Evolutionary conservation across 1,284 basidiomycete species (phyloP), one percentile per base, ranked within the genome.

Genomic region (Psilocybe mexicana): DNA sequence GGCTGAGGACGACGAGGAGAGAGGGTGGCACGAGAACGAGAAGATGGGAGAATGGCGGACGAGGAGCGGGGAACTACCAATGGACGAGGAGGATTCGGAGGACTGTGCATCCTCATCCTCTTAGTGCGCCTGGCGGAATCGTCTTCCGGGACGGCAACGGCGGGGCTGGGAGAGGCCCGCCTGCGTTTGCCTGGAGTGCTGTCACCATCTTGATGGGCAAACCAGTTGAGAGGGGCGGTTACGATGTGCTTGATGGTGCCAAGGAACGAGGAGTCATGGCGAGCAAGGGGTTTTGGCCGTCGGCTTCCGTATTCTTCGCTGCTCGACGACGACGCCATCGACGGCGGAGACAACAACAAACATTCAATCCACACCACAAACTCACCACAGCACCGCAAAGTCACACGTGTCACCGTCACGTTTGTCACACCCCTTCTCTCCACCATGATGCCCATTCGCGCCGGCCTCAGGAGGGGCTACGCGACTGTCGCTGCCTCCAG

Each of bases 211-310:
- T 76, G 71, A 69, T 73, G 70, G 62, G 71, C 70, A 62, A 87
- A 79, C 86, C 87, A 87, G 61, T 76, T 65, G 61, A 88, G 76
- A 46, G 87, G 85, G 12, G 83, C 82, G 18, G 85, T 79, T 62
- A 88, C 85, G 69, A 88, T 75, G 71, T 76, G 82, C 75, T 82
- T 88, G 69, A 88, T 78, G 42, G 82, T 69, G 47, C 81, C 83
- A 52, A 86, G 68, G 62, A 86, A 75, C 33, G 83, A 83, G 18
- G 75, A 79, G 60, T 78, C 76, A 24, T 78, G 76, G 62, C 83
- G 82, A 64, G 69, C 69, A 47, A 81, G 65, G 8, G 73, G 70
- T 52, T 68, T 63, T 56, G 70, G 68, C 50, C 64, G 65, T 59
- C 69, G 65, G n/a, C 54, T 53, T 26, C 43, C 18, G 46, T 60